These are phyloP conservation scores for Infundibulicybe gibba DNA, from an alignment of 768 basidiomycete genomes.

Conservation along the genomic window DNA sequence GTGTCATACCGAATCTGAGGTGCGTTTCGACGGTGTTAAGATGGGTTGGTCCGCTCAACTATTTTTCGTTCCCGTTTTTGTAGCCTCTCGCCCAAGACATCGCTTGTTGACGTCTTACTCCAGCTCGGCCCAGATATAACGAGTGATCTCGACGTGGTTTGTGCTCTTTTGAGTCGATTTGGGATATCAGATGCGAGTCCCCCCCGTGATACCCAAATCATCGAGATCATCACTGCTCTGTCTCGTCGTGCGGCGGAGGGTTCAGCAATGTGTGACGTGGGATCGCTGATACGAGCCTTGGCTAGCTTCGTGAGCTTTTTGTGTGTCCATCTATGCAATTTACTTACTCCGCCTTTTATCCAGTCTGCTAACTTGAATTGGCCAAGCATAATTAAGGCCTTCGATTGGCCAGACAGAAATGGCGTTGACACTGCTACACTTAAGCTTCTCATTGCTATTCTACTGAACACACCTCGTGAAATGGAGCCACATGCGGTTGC, in stretches of 20 bases:
- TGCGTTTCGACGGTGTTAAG: conserved; percentile 22
- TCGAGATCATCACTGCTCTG: conserved; percentile 68
- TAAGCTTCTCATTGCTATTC: conserved; percentile 84
- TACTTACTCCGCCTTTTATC: conserved; percentile 5
- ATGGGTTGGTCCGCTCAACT: background rate
- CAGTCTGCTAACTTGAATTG: conserved; percentile 73
- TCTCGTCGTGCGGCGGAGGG: conserved; percentile 73
- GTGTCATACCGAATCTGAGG: conserved; percentile 74
- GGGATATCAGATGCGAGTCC: conserved; percentile 70
- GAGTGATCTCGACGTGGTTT: conserved; percentile 65
- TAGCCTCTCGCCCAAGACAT: conserved; percentile 64
- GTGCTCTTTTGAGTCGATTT: conserved; percentile 69
- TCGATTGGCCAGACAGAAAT: conserved; percentile 80
- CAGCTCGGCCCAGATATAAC: conserved; percentile 82
- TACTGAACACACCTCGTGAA: conserved; percentile 78
- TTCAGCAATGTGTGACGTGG: conserved; percentile 67
- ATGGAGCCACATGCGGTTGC: conserved; percentile 75
- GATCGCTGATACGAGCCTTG: conserved; percentile 68
- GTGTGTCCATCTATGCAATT: conserved; percentile 11
- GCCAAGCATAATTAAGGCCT: conserved; percentile 79
- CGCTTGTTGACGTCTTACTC: conserved; percentile 71
- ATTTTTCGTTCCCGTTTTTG: background rate
- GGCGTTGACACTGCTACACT: conserved; percentile 88
- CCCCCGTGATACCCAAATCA: conserved; percentile 64
- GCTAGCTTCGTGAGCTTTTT: conserved; percentile 63